phyloP scores from a whole-genome alignment of 495 filamentous ascomycete species.

The Echria macrotheca region DNA sequence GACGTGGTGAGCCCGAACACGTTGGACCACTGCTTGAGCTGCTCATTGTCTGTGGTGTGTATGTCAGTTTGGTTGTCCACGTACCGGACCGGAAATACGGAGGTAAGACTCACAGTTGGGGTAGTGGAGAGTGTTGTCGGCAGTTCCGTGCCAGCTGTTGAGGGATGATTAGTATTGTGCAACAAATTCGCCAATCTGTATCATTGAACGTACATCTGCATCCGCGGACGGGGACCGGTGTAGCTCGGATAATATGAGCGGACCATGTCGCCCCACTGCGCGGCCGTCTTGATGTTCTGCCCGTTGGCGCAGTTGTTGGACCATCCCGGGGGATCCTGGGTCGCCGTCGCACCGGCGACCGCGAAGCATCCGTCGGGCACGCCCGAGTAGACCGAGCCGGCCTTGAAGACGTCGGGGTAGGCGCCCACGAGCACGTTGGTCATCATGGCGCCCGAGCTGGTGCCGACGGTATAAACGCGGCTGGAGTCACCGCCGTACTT shows the following conservation, averaged over 20 bases:
- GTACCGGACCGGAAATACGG: neutral
- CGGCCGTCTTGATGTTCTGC: conserved; percentile 39
- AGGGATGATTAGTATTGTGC: neutral
- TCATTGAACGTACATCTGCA: conserved; percentile 40
- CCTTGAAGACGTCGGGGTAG: conserved; percentile 50
- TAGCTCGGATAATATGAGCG: conserved; percentile 46
- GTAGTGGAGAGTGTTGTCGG: conserved; percentile 38
- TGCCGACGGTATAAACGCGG: conserved; percentile 43
- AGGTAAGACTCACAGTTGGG: conserved; percentile 28
- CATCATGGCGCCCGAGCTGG: conserved; percentile 53
- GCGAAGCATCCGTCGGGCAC: conserved; percentile 46
- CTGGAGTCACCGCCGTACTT: conserved; percentile 42
- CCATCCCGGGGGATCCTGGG: conserved; percentile 45
- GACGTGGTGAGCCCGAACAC: conserved; percentile 35
- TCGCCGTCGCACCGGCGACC: conserved; percentile 36
- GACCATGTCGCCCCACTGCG: conserved; percentile 45
- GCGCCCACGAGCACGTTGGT: conserved; percentile 44
- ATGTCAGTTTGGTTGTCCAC: neutral
- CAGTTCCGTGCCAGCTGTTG: conserved; percentile 42
- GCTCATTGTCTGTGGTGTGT: conserved; percentile 17
- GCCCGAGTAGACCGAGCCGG: conserved; percentile 45
- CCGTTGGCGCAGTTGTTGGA: conserved; percentile 42
- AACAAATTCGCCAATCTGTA: neutral
- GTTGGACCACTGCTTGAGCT: conserved; percentile 30
- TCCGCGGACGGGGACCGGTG: conserved; percentile 39